phyloP scores from a whole-genome alignment of 2,329 filamentous ascomycete genomes.

The Thermoascus crustaceus region DNA sequence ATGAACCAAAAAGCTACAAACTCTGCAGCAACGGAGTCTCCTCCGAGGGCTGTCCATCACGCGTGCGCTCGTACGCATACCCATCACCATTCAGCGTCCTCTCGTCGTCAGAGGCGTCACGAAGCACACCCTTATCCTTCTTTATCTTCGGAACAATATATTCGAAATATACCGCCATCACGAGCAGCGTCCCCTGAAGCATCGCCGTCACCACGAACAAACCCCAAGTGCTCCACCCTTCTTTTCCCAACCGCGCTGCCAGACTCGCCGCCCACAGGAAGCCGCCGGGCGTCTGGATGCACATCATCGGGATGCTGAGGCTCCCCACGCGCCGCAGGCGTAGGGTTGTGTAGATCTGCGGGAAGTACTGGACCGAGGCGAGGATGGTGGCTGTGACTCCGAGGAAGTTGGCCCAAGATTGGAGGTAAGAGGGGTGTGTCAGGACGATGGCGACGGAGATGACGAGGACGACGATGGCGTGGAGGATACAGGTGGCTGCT shows the following conservation, averaged over 20 bases:
- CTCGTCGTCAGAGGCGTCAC: slow-evolving; percentile 14
- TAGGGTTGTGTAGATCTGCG: slow-evolving; percentile 91
- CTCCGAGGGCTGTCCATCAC: slow-evolving; percentile 19
- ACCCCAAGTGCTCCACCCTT: slow-evolving; percentile 93
- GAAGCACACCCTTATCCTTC: slow-evolving; percentile 6
- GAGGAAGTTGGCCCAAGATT: slow-evolving; percentile 75
- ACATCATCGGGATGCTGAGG: slow-evolving; percentile 95
- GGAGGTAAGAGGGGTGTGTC: slow-evolving; percentile 55
- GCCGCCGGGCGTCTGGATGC: slow-evolving; percentile 89
- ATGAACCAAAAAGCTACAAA: neutral
- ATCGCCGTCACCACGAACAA: slow-evolving; percentile 79
- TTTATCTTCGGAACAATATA: slow-evolving; percentile 41
- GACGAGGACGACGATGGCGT: slow-evolving; percentile 62
- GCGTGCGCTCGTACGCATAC: slow-evolving; percentile 6
- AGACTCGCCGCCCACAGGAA: slow-evolving; percentile 83
- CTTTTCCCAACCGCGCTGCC: slow-evolving; percentile 65
- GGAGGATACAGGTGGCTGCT: slow-evolving; percentile 62
- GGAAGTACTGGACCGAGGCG: slow-evolving; percentile 83
- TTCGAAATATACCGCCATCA: slow-evolving; percentile 69
- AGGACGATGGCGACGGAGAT: slow-evolving; percentile 58
- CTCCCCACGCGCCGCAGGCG: slow-evolving; percentile 77
- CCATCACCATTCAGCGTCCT: slow-evolving; percentile 7
- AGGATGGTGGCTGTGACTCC: slow-evolving; percentile 71
- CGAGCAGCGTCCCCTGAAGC: slow-evolving; percentile 73
- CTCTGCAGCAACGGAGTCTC: slow-evolving; percentile 28